Evolutionary conservation across 768 basidiomycete genomes (phyloP).

Genomic region (Clathrus columnatus): DNA sequence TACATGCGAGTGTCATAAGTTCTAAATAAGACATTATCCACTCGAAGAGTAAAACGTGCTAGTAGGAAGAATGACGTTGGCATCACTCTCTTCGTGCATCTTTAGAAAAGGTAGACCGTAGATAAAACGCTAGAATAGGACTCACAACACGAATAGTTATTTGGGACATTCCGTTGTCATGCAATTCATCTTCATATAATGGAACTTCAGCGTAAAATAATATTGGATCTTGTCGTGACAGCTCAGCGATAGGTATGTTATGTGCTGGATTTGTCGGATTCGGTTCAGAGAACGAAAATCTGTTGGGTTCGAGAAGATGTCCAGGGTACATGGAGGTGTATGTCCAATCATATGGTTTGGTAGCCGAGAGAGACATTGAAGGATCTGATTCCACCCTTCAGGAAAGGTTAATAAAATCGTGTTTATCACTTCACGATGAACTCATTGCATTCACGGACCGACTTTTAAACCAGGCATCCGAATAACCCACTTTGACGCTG

Average conservation of each 20-base stretch:
- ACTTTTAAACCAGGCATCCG: constrained; percentile 88
- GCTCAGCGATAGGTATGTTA: constrained; percentile 72
- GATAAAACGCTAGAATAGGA: constrained; percentile 13
- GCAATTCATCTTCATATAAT: constrained; percentile 91
- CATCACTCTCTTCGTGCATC: constrained; percentile 76
- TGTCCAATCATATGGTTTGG: constrained; percentile 97
- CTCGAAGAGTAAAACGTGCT: constrained; percentile 82
- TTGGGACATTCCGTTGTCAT: constrained; percentile 90
- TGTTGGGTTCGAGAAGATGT: constrained; percentile 24
- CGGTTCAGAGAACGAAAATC: constrained; percentile 26
- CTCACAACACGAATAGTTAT: constrained; percentile 81
- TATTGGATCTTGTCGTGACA: constrained; percentile 88
- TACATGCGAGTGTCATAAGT: constrained; percentile 84
- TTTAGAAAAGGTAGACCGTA: background rate
- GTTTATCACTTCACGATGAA: background rate
- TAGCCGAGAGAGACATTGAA: constrained; percentile 50
- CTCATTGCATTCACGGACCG: constrained; percentile 48
- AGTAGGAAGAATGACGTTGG: constrained; percentile 90
- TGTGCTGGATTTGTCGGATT: constrained; percentile 51
- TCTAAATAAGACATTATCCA: constrained; percentile 92
- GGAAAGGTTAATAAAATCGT: constrained; percentile 12
- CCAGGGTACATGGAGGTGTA: constrained; percentile 88
- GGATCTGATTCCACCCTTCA: constrained; percentile 61
- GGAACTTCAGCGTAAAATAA: constrained; percentile 96
- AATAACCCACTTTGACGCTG: constrained; percentile 89